phyloP scores from a whole-genome alignment of 345 rosid genomes.

The Lepidium sativum region DNA sequence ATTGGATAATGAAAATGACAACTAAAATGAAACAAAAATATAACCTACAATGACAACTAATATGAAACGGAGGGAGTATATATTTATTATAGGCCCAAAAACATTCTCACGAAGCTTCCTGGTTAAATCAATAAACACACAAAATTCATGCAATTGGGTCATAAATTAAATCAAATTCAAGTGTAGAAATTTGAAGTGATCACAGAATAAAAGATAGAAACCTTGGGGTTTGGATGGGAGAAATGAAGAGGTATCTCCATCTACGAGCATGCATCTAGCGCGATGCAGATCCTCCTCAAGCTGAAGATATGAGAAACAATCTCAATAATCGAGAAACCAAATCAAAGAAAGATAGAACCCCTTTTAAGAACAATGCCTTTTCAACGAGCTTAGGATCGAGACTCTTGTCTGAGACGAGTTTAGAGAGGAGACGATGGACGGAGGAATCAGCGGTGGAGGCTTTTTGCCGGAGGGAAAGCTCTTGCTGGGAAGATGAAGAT shows the following conservation, averaged over 20 bases:
- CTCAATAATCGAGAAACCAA: not conserved
- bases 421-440: constrained; percentile 53
- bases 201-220: not conserved
- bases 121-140: constrained; percentile 3
- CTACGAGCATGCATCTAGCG: constrained; percentile 59
- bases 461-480: constrained; percentile 59
- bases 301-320: constrained; percentile 20
- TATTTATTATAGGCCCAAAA: too few species aligned
- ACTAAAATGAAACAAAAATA: too few species aligned
- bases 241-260: constrained; percentile 83
- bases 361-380: constrained; percentile 36
- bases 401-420: constrained; percentile 31
- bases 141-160: not conserved
- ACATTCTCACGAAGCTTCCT: constrained; percentile 71
- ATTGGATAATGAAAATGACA: too few species aligned
- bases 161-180: not conserved
- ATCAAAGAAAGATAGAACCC: not conserved
- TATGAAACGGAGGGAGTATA: too few species aligned
- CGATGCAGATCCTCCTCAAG: constrained; percentile 79
- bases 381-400: constrained; percentile 48
- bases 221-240: constrained; percentile 75
- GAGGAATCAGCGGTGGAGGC: constrained; percentile 63
- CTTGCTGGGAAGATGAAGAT: constrained; percentile 48
- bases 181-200: not conserved
- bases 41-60: too few species aligned